Evolutionary conservation across 768 basidiomycete species (phyloP).

Genomic region (Lactarius trivialis): DNA sequence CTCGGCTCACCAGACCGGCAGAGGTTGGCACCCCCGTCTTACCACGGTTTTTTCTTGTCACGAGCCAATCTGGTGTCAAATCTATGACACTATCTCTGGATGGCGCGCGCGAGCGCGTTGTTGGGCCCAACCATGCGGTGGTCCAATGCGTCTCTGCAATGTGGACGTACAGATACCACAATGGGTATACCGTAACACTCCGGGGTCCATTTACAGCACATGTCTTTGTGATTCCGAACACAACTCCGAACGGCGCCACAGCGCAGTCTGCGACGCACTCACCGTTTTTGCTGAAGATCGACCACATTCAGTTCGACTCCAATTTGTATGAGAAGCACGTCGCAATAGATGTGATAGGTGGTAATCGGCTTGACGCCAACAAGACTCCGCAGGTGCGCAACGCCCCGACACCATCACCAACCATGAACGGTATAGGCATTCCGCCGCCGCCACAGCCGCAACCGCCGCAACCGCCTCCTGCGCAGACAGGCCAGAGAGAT

Average conservation of each 20-base stretch:
- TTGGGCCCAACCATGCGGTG: slow-evolving; percentile 40
- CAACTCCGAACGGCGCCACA: slow-evolving; percentile 12
- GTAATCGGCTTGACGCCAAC: slow-evolving; percentile 40
- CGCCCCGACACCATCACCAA: slow-evolving; percentile 19
- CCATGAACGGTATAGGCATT: slow-evolving; percentile 25
- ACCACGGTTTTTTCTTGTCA: slow-evolving; percentile 80
- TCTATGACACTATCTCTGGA: slow-evolving; percentile 78
- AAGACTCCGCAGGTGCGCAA: slow-evolving; percentile 23
- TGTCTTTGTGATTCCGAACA: slow-evolving; percentile 36
- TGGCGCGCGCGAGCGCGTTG: slow-evolving; percentile 62
- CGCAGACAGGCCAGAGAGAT: slow-evolving; percentile 32
- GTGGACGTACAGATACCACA: slow-evolving; percentile 78
- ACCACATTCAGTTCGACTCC: slow-evolving; percentile 69
- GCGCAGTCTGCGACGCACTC: slow-evolving; percentile 15
- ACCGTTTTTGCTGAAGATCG: slow-evolving; percentile 50
- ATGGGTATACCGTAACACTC: slow-evolving; percentile 72
- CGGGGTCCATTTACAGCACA: slow-evolving; percentile 69
- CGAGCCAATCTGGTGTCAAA: slow-evolving; percentile 76
- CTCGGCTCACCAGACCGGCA: slow-evolving; percentile 28
- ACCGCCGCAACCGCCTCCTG: slow-evolving; percentile 13
- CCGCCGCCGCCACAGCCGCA: not conserved
- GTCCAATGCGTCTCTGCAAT: slow-evolving; percentile 68
- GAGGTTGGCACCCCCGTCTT: slow-evolving; percentile 77
- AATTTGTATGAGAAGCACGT: slow-evolving; percentile 69
- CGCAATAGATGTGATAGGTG: slow-evolving; percentile 54